Conservation (phyloP, 768 basidiomycete genomes). For the Jaapia argillacea region DNA sequence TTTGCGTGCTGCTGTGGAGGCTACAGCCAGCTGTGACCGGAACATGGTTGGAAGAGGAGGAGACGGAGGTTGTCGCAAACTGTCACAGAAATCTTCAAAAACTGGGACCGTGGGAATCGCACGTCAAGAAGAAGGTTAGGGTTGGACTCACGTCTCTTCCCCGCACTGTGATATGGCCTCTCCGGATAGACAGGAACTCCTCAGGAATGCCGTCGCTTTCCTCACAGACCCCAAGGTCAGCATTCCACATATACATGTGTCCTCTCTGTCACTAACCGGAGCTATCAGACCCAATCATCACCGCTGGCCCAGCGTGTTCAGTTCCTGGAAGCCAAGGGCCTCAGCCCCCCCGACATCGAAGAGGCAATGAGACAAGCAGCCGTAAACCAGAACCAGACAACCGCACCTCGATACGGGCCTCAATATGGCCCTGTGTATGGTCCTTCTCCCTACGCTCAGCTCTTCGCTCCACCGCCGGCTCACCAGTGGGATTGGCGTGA, state of each 20-base stretch:
- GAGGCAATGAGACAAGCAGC: conserved; percentile 63
- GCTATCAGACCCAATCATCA: conserved; percentile 58
- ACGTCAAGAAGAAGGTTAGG: background rate
- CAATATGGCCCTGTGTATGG: conserved; percentile 35
- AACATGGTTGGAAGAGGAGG: conserved; percentile 26
- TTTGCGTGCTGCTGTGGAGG: conserved; percentile 38
- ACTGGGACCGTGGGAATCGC: background rate
- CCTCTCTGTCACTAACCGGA: conserved; percentile 4
- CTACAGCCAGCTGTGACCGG: conserved; percentile 34
- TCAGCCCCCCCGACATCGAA: conserved; percentile 79
- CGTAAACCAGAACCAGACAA: conserved; percentile 11
- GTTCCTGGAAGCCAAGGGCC: conserved; percentile 93
- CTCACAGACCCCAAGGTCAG: conserved; percentile 75
- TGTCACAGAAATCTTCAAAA: background rate
- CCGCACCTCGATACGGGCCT: conserved; percentile 9
- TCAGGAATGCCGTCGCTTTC: conserved; percentile 78
- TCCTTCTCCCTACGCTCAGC: conserved; percentile 25
- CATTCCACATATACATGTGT: background rate
- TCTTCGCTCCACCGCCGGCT: conserved; percentile 28
- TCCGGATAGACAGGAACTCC: conserved; percentile 59
- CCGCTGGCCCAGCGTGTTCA: conserved; percentile 78
- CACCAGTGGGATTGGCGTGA: conserved; percentile 91
- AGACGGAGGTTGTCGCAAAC: background rate
- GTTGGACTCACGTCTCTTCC: conserved; percentile 25
- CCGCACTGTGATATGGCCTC: conserved; percentile 40